These are phyloP conservation scores for Aspergillus ibericus DNA, from an alignment of 2,329 filamentous ascomycete genomes.

Conservation along the genomic window DNA sequence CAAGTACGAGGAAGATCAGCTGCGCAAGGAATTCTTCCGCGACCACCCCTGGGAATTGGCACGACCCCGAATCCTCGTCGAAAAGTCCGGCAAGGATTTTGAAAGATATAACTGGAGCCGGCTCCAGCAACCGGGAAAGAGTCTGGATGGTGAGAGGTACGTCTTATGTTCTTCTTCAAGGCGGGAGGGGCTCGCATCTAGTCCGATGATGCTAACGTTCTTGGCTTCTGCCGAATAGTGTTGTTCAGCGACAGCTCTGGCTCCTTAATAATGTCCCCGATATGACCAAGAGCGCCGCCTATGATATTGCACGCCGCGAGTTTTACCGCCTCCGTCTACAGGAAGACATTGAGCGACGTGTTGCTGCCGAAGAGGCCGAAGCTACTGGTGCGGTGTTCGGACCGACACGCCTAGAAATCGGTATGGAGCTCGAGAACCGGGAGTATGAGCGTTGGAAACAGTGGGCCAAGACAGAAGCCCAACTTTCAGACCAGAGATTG, in stretches of 20 bases:
- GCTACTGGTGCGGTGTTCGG: slow-evolving; percentile 88
- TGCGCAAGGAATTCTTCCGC: slow-evolving; percentile 80
- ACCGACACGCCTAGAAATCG: slow-evolving; percentile 69
- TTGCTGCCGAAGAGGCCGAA: slow-evolving; percentile 84
- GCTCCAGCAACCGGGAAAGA: slow-evolving; percentile 71
- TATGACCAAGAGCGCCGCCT: slow-evolving; percentile 67
- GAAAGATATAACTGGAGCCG: slow-evolving; percentile 76
- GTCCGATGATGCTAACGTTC: slow-evolving; percentile 10
- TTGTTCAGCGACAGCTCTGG: slow-evolving; percentile 87
- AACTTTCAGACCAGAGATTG: slow-evolving; percentile 48
- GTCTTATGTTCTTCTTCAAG: slow-evolving; percentile 18
- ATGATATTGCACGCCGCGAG: slow-evolving; percentile 83
- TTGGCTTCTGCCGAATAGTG: slow-evolving; percentile 54
- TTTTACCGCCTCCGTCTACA: slow-evolving; percentile 83
- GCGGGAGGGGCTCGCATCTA: not conserved
- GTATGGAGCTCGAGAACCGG: slow-evolving; percentile 78
- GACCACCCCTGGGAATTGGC: slow-evolving; percentile 98
- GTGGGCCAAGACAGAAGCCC: slow-evolving; percentile 65
- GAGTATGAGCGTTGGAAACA: slow-evolving; percentile 81
- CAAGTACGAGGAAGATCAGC: slow-evolving; percentile 75
- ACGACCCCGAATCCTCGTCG: slow-evolving; percentile 78
- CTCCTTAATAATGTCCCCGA: slow-evolving; percentile 66
- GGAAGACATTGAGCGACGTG: slow-evolving; percentile 77
- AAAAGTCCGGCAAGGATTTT: slow-evolving; percentile 80
- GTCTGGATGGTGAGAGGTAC: slow-evolving; percentile 81